A percentile compares a stretch with the other conserved stretches of the same genome.
Evolutionary conservation across 2,329 filamentous ascomycete species (phyloP).

Genomic region (Ophiostoma triangulosporum): DNA sequence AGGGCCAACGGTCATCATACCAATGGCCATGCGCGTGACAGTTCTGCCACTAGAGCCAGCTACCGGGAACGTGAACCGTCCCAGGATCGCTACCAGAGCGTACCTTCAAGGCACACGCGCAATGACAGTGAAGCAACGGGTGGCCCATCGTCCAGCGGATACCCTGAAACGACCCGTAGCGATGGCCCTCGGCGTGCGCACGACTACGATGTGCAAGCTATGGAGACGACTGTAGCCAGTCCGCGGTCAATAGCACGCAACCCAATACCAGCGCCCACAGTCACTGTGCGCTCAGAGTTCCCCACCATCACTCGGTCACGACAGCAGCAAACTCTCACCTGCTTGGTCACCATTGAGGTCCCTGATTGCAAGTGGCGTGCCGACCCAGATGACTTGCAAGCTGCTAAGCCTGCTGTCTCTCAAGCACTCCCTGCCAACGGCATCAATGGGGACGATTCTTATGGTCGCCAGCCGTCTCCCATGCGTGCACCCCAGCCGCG

Average conservation of each 20-base stretch:
- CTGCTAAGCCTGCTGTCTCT: constrained; percentile 26
- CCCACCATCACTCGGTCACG: constrained; percentile 84
- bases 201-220: constrained; percentile 91
- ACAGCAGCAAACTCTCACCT: constrained; percentile 90
- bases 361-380: constrained; percentile 84
- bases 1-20: constrained; percentile 20
- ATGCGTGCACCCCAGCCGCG: constrained; percentile 40
- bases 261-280: constrained; percentile 76
- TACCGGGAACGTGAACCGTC: constrained; percentile 27
- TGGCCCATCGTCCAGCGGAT: constrained; percentile 62
- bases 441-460: constrained; percentile 37
- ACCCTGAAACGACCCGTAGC: constrained; percentile 61
- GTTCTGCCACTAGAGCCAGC: constrained; percentile 23
- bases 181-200: constrained; percentile 57
- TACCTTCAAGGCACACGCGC: constrained; percentile 46
- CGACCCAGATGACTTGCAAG: constrained; percentile 65
- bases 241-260: constrained; percentile 62
- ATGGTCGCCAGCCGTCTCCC: constrained; percentile 46
- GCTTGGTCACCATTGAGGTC: constrained; percentile 85
- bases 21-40: constrained; percentile 20
- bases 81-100: constrained; percentile 29
- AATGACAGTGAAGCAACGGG: constrained; percentile 71
- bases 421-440: constrained; percentile 22
- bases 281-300: constrained; percentile 95
- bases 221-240: constrained; percentile 73